phyloP scores from a whole-genome alignment of 2,329 filamentous ascomycete genomes.

The Talaromyces sp. region DNA sequence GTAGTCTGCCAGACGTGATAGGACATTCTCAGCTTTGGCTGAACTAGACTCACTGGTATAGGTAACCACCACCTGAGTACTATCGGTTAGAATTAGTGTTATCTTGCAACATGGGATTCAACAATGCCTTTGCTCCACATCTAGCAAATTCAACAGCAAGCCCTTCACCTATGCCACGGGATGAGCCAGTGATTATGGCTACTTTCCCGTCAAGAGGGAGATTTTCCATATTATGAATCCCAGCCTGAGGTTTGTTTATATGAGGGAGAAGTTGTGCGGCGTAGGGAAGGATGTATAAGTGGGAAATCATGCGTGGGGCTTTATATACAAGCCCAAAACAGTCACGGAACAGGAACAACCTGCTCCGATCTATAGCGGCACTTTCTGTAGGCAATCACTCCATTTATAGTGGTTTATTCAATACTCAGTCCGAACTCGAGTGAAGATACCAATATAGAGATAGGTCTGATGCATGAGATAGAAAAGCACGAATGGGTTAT shows the following conservation, averaged over 20 bases:
- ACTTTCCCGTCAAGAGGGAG: constrained; percentile 28
- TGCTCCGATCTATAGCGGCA: not conserved
- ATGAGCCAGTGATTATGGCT: constrained; percentile 51
- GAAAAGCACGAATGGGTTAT: no score
- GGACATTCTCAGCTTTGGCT: not conserved
- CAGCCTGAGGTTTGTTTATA: not conserved
- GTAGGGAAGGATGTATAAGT: not conserved
- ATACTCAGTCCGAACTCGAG: no score
- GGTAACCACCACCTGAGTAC: not conserved
- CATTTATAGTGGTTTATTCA: not conserved
- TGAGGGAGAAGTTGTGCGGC: not conserved
- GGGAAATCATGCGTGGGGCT: not conserved
- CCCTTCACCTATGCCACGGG: constrained; percentile 49
- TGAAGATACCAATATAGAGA: no score
- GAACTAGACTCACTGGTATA: not conserved
- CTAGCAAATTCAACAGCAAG: constrained; percentile 48
- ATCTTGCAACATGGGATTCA: constrained; percentile 18
- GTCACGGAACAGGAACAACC: not conserved
- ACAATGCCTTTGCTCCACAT: constrained; percentile 39
- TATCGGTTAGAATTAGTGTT: constrained; percentile 21
- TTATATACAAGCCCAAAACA: not conserved
- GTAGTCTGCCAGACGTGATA: not conserved
- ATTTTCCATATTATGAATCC: not conserved
- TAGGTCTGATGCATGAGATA: no score
- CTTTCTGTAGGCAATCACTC: not conserved